Percentiles rank a stretch among this genome's conserved stretches.
Evolutionary conservation across 768 basidiomycete species (phyloP).

Genomic region (Cyathus striatus): DNA sequence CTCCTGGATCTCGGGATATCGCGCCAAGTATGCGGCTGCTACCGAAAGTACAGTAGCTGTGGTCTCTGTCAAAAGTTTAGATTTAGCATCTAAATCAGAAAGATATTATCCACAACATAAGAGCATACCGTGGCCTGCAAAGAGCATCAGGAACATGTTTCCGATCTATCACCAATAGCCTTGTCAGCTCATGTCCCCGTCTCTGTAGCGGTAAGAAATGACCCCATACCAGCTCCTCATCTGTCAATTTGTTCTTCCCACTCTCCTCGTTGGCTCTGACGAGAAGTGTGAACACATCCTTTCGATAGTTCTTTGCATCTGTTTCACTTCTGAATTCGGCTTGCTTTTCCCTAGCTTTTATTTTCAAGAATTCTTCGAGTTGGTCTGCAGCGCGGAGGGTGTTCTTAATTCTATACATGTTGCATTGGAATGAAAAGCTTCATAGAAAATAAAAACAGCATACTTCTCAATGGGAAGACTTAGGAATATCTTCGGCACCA

Average conservation of each 20-base stretch:
- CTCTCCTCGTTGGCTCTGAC: constrained; percentile 3
- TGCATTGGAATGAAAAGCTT: too few relatives aligned
- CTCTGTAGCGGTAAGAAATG: not conserved
- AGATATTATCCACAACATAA: not conserved
- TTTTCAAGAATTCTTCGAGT: not conserved
- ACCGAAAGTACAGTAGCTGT: not conserved
- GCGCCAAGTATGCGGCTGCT: too few relatives aligned
- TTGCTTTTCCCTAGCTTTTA: not conserved
- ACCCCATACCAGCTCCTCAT: constrained; percentile 2
- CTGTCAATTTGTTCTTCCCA: not conserved
- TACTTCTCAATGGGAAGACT: not conserved
- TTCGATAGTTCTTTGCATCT: not conserved
- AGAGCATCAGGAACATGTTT: constrained; percentile 3
- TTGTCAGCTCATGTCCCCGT: not conserved
- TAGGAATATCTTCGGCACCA: constrained; percentile 1
- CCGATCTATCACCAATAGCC: not conserved
- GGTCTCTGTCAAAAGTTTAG: not conserved
- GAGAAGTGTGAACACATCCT: constrained; percentile 1
- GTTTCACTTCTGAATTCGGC: not conserved
- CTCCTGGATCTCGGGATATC: too few relatives aligned
- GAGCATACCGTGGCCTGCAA: constrained; percentile 5
- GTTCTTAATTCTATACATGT: constrained; percentile 9
- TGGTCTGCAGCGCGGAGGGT: not conserved
- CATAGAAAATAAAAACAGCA: not conserved
- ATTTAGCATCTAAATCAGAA: not conserved